Evolutionary conservation across 805 yeast species (phyloP), one percentile per base, ranked within the genome.

Genomic region (Lipomyces orientalis): DNA sequence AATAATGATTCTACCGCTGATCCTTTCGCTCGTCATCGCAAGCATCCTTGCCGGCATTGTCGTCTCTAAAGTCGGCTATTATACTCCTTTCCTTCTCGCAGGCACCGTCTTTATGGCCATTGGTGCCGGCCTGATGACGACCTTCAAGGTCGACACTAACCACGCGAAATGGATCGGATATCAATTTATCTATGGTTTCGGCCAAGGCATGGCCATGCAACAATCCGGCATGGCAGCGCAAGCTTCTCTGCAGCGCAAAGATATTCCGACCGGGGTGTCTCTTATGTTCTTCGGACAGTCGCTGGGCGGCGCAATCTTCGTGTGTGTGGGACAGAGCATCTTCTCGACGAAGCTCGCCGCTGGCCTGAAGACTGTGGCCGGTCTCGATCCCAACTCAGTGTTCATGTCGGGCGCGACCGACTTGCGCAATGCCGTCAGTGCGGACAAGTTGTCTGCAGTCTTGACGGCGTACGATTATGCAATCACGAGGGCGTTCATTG

Each of bases 11-110:
- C 69, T 86, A 31, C 82, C 87, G 0, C 75, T 82, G 68, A 85
- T 86, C 5, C 66, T 84, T 9, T 73, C 78, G 71, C 61, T 87
- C 78, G 79, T 87, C 0, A 19, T 78, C 0, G 70, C 76, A 59
- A 82, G 88, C 9, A 76, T 82, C 1, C 58, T 79, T 14, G 79
- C 83, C 0, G 89, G 90, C 0, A 75, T 74, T 54, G 62, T 84
- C 22, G 82, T 86, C 22, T 76, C 84, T 0, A 72, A 67, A 7
- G 75, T 78, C 0, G 84, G 85, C 14, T 61, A 61, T 16, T 86
- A 84, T 71, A 55, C 60, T 62, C 84, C 83, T 2, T 79, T 79
- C 62, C 75, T 79, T 49, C 51, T 85, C 4, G 56, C 73, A 39
- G 82, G 82, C 9, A 79, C 79, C 19, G 62, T 76, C 0, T 35